Evolutionary conservation across 352 stramenopile genomes (phyloP).

Genomic region (Aphanomyces cochlioides): DNA sequence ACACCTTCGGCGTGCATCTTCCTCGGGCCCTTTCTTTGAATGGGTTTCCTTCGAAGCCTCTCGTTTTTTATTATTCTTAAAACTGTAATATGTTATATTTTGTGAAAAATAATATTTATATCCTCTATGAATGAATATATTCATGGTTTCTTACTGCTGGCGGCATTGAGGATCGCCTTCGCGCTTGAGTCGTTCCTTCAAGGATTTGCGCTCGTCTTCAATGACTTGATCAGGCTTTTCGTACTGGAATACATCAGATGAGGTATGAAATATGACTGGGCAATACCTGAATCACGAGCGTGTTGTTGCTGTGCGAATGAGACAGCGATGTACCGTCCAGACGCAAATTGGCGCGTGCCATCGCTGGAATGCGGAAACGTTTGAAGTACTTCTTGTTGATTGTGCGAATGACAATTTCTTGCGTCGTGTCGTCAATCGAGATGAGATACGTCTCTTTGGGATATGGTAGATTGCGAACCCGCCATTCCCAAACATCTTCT

Average conservation of each 20-base stretch:
- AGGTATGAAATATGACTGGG: neutral
- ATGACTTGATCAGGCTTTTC: slow-evolving; percentile 23
- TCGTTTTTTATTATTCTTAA: too few relatives aligned
- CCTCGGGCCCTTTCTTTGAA: neutral
- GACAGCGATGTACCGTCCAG: slow-evolving; percentile 7
- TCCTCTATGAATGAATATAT: too few relatives aligned
- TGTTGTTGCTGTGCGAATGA: slow-evolving; percentile 27
- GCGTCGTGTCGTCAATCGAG: slow-evolving; percentile 22
- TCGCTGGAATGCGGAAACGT: slow-evolving; percentile 30
- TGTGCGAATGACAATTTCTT: slow-evolving; percentile 30
- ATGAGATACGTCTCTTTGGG: slow-evolving; percentile 32
- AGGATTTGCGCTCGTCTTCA: neutral
- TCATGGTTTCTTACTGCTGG: slow-evolving; percentile 9
- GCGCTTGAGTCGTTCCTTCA: slow-evolving; percentile 1
- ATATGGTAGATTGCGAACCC: slow-evolving; percentile 32
- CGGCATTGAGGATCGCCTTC: slow-evolving; percentile 17
- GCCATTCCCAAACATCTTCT: slow-evolving; percentile 26
- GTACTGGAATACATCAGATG: slow-evolving; percentile 14
- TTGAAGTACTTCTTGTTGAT: slow-evolving; percentile 35
- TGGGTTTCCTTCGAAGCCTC: too few relatives aligned
- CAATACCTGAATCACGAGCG: slow-evolving; percentile 25
- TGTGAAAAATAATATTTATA: too few relatives aligned
- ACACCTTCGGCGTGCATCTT: slow-evolving; percentile 39
- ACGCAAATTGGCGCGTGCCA: slow-evolving; percentile 9
- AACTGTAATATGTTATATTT: too few relatives aligned